Percentiles rank a stretch among this genome's conserved stretches.
Evolutionary conservation across 2,329 filamentous ascomycete species (phyloP).

Genomic region (Dryadomyces quercus-mongolicae): DNA sequence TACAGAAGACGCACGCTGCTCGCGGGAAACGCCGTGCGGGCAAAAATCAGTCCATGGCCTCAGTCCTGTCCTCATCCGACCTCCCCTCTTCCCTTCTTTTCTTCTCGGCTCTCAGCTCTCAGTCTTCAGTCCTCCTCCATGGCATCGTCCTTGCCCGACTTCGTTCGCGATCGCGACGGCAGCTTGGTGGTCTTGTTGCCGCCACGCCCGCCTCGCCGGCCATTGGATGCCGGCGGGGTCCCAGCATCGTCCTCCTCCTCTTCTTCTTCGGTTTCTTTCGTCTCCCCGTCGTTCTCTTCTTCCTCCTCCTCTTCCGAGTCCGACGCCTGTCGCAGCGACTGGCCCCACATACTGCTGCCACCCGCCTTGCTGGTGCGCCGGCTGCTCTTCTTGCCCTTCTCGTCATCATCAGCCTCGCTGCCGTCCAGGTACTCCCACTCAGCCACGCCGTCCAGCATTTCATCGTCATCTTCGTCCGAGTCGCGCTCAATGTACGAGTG

Average conservation of each 20-base stretch:
- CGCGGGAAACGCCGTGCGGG: no score
- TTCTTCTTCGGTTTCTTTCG: not conserved
- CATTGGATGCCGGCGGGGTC: not conserved
- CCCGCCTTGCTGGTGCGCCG: not conserved
- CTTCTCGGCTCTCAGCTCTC: not conserved
- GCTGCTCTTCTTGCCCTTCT: not conserved
- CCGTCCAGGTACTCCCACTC: constrained; percentile 40
- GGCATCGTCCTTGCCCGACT: not conserved
- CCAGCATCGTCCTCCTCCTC: not conserved
- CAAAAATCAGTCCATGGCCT: not conserved
- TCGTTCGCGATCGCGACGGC: constrained; percentile 1
- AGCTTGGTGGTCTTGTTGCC: not conserved
- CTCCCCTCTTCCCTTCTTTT: not conserved
- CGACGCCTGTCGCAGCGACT: constrained; percentile 7
- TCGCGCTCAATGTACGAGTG: constrained; percentile 44
- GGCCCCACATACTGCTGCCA: constrained; percentile 4
- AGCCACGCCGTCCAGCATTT: constrained; percentile 49
- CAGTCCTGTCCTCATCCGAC: not conserved
- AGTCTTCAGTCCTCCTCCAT: constrained; percentile 3
- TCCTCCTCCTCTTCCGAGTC: constrained; percentile 4
- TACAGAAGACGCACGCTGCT: not conserved
- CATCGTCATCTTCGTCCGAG: constrained; percentile 45
- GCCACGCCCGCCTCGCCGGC: not conserved
- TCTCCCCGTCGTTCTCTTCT: not conserved
- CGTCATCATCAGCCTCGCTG: constrained; percentile 15